Conservation (phyloP, 768 basidiomycete species). For the Crassisporium funariophilum region DNA sequence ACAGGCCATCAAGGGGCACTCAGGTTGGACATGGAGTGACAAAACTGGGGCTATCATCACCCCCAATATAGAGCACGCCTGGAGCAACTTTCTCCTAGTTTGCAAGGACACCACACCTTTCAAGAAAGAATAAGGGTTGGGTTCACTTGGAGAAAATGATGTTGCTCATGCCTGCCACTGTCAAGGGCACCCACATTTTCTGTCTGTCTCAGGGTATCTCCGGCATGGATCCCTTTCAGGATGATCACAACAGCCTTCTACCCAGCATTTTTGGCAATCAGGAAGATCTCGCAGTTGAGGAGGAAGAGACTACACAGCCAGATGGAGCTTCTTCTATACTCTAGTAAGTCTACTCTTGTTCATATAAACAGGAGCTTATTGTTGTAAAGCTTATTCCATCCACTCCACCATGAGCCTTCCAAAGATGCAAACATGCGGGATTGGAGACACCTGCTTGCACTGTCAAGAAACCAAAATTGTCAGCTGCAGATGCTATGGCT, state of each 20-base stretch:
- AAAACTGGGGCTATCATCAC: conserved; percentile 10
- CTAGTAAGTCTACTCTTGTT: background rate
- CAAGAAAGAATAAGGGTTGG: conserved; percentile 25
- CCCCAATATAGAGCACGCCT: conserved; percentile 11
- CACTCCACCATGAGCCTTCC: background rate
- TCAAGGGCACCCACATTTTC: conserved; percentile 13
- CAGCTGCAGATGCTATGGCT: background rate
- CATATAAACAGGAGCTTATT: background rate
- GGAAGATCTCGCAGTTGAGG: background rate
- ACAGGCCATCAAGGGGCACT: conserved; percentile 17
- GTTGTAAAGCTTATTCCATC: background rate
- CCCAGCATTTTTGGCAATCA: background rate
- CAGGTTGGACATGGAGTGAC: conserved; percentile 30
- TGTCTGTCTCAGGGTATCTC: conserved; percentile 10
- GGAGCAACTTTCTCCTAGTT: conserved; percentile 4
- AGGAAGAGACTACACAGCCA: background rate
- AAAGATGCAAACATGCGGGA: background rate
- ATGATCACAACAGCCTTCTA: background rate
- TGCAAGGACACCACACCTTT: conserved; percentile 18
- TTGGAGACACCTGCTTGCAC: background rate
- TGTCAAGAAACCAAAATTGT: background rate
- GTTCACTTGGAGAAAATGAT: conserved; percentile 15
- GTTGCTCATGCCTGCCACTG: conserved; percentile 14
- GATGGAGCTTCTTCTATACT: background rate
- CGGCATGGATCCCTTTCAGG: background rate